Evolutionary conservation across 208 protist species (phyloP), one percentile per base, ranked within the genome.

Genomic region (Trypanosoma avium): DNA sequence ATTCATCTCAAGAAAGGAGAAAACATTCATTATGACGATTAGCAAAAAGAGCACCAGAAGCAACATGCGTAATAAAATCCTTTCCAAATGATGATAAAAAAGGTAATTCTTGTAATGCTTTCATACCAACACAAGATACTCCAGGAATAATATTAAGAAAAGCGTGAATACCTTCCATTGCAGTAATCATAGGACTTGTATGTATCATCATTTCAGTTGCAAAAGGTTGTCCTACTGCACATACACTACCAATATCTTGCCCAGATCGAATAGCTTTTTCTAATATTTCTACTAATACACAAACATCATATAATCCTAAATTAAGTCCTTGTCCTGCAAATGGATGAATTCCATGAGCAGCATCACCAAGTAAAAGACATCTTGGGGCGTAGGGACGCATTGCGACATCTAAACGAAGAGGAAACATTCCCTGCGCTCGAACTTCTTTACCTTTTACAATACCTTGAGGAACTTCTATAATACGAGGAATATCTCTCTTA

Each of bases 291-390:
- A 74, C 77, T 52, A 96, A 70, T 0, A 81, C 81, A 57, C 84
- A 93, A 7, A 92, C 72, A 70, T 96, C 88, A 70, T 94, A 91
- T 43, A 97, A 73, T 29, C 92, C 94, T 36, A 96, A 77, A 75
- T 97, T 97, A 42, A 97, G 77, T 0, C 92, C 94, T 64, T 97
- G 94, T 0, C 94, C 94, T 4, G 92, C 92, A 29, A 97, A 90
- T 15, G 92, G 94, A 74, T 97, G 92, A 60, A 97, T 92, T 13
- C 84, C 70, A 79, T 97, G 92, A 0, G 94, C 94, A 6, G 94
- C 90, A 65, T 97, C 92, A 15, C 90, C 88, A 0, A 92, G 68
- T 24, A 93, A 75, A 22, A 96, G 57, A 3, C 83, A 81, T 27
- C 86, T 70, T 4, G 82, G 70, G 4, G 80, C 60, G 60, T 84